Percentiles rank a stretch among this genome's conserved stretches.
Conservation (phyloP, 768 basidiomycete species). For the Mycena maculata region DNA sequence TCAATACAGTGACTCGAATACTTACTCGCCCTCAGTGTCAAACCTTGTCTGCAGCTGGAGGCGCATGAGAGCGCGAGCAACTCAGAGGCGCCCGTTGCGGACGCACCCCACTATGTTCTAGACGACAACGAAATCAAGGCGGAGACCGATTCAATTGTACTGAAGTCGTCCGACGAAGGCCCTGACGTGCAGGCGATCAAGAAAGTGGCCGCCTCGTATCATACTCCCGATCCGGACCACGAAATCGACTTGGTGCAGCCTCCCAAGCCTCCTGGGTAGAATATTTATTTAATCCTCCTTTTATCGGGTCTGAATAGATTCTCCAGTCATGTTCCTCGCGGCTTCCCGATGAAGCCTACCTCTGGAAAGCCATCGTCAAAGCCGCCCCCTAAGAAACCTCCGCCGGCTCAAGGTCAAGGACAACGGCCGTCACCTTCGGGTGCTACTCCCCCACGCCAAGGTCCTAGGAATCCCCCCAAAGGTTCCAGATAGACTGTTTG, state of each 20-base stretch:
- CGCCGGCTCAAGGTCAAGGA: background rate
- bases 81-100: background rate
- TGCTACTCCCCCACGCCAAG: no score
- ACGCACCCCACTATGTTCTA: background rate
- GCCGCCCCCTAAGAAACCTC: background rate
- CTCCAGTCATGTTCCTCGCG: conserved; percentile 9
- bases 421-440: background rate
- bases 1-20: no score
- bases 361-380: no score
- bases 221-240: background rate
- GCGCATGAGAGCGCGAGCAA: no score
- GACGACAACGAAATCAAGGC: background rate
- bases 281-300: no score
- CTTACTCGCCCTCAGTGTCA: no score
- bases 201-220: background rate
- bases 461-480: no score
- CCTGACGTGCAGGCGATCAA: background rate
- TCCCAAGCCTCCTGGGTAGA: conserved; percentile 9
- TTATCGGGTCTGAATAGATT: background rate
- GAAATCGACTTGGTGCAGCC: background rate
- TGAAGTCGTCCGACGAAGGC: background rate
- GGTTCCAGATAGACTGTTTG: no score
- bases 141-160: background rate
- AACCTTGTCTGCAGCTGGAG: no score
- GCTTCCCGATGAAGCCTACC: background rate